Evolutionary conservation across 768 basidiomycete genomes (phyloP).

Genomic region (Guyanaporus albipodus): DNA sequence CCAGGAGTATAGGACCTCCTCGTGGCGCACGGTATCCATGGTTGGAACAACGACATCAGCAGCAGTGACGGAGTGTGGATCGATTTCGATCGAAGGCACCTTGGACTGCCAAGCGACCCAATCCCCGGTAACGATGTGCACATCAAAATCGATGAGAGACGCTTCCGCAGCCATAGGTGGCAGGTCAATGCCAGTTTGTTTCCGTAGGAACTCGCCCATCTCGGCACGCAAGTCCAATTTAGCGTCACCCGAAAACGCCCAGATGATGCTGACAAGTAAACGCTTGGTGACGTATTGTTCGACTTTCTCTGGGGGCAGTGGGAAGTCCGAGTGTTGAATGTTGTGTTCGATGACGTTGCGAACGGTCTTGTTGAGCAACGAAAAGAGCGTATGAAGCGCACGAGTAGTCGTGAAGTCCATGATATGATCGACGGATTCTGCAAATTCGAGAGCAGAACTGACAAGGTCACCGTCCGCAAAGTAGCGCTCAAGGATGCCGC

Average conservation of each 20-base stretch:
- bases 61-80: conserved; percentile 92
- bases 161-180: conserved; percentile 70
- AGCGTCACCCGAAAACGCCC: conserved; percentile 98
- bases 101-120: conserved; percentile 91
- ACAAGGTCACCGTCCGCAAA: conserved; percentile 84
- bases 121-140: conserved; percentile 77
- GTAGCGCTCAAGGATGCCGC: conserved; percentile 71
- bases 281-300: conserved; percentile 91
- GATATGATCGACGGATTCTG: conserved; percentile 89
- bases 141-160: conserved; percentile 94
- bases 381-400: conserved; percentile 94
- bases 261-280: conserved; percentile 86
- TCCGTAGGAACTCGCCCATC: conserved; percentile 83
- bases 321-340: conserved; percentile 91
- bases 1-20: conserved; percentile 98
- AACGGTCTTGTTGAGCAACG: conserved; percentile 92
- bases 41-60: conserved; percentile 98
- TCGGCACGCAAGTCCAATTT: conserved; percentile 83
- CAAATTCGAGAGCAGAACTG: conserved; percentile 69
- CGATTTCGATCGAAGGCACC: conserved; percentile 95
- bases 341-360: conserved; percentile 96
- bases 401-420: conserved; percentile 97
- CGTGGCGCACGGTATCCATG: conserved; percentile 96
- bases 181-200: conserved; percentile 85
- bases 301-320: conserved; percentile 74